A percentile compares a stretch with the other conserved stretches of the same genome.
phyloP scores from a whole-genome alignment of 805 yeast species.

The Jamesozyma lodderae region DNA sequence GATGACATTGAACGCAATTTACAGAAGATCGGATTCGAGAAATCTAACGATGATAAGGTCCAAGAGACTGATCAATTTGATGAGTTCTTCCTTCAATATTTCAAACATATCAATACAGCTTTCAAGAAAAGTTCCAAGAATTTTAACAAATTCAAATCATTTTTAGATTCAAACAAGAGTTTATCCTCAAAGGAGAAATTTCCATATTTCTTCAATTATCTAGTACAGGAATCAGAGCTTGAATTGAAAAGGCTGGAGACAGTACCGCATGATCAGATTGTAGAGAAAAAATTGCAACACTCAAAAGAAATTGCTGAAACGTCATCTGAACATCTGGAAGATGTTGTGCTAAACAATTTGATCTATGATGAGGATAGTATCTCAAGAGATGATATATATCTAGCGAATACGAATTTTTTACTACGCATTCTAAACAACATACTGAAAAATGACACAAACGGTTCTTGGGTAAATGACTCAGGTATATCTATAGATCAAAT shows the following conservation, averaged over 20 bases:
- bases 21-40: conserved; percentile 3
- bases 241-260: conserved; percentile 17
- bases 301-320: conserved; percentile 1
- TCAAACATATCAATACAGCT: conserved; percentile 16
- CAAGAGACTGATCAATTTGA: not conserved
- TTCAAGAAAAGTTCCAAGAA: conserved; percentile 20
- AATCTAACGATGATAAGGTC: not conserved
- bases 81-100: conserved; percentile 15
- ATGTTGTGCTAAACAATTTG: not conserved
- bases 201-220: conserved; percentile 12
- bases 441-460: no score
- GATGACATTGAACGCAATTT: conserved; percentile 2
- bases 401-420: conserved; percentile 15
- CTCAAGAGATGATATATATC: not conserved
- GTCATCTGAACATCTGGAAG: not conserved
- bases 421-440: conserved; percentile 16
- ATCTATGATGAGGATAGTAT: not conserved
- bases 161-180: not conserved
- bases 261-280: conserved; percentile 8
- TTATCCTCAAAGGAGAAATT: conserved; percentile 4
- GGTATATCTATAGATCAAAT: conserved; percentile 27
- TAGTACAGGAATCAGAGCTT: conserved; percentile 17
- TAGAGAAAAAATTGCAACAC: conserved; percentile 2
- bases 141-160: conserved; percentile 10
- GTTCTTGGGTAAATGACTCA: conserved; percentile 7